phyloP scores from a whole-genome alignment of 2,329 filamentous ascomycete genomes.

The Teratosphaeria nubilosa region DNA sequence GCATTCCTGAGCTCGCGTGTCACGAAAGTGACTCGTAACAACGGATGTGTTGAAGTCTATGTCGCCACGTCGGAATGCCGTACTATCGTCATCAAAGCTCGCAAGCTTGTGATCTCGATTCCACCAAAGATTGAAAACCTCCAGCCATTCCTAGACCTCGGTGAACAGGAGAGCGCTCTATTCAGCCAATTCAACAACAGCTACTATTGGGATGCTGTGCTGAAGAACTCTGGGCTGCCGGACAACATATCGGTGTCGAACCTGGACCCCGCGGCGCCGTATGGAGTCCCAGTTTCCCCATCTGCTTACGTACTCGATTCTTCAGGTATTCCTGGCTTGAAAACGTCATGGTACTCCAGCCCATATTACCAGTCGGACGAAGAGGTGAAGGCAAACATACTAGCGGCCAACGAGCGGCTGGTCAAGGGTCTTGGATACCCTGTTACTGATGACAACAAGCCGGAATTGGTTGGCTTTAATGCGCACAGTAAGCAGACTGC shows the following conservation, averaged over 20 bases:
- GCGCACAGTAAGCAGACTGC: slow-evolving; percentile 1
- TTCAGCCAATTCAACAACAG: slow-evolving; percentile 6
- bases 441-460: neutral
- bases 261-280: slow-evolving; percentile 5
- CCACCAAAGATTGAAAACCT: slow-evolving; percentile 32
- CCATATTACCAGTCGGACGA: slow-evolving; percentile 5
- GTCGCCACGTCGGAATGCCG: slow-evolving; percentile 23
- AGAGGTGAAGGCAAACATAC: slow-evolving; percentile 8
- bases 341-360: slow-evolving; percentile 8
- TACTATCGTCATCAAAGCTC: slow-evolving; percentile 26
- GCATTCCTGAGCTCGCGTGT: slow-evolving; percentile 21
- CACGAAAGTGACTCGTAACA: slow-evolving; percentile 10
- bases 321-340: slow-evolving; percentile 4
- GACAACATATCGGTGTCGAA: slow-evolving; percentile 11
- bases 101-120: slow-evolving; percentile 34
- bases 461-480: slow-evolving; percentile 1
- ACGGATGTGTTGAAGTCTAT: slow-evolving; percentile 17
- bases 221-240: slow-evolving; percentile 12
- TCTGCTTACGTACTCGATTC: slow-evolving; percentile 5
- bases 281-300: slow-evolving; percentile 12
- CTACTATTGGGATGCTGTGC: slow-evolving; percentile 14
- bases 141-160: slow-evolving; percentile 26
- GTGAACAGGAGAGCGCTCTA: neutral
- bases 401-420: slow-evolving; percentile 1
- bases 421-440: slow-evolving; percentile 1